Conservation (phyloP, 345 rosid species). For the Eutrema heterophyllum region DNA sequence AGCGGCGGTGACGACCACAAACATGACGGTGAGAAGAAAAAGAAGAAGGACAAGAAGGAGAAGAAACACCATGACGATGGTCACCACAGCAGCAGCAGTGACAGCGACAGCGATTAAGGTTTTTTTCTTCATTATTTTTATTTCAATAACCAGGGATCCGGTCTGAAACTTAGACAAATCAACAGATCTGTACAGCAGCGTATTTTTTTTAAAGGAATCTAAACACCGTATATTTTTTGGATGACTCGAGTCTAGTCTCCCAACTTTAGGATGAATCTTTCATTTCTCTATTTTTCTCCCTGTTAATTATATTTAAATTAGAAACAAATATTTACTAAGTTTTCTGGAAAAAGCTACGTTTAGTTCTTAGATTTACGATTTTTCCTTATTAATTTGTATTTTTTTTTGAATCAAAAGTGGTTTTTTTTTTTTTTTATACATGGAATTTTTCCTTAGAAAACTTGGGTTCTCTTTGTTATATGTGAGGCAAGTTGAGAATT, state of each 20-base stretch:
- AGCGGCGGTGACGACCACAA: constrained; percentile 16
- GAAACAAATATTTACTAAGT: not conserved
- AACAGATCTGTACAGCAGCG: not conserved
- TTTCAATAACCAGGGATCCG: not conserved
- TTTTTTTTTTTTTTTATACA: no score
- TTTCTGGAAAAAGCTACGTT: not conserved
- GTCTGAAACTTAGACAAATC: not conserved
- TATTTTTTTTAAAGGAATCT: not conserved
- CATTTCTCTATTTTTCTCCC: not conserved
- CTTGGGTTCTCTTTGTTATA: not conserved
- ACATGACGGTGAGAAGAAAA: constrained; percentile 32
- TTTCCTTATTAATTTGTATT: not conserved
- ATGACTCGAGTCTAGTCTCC: not conserved
- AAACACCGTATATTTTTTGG: not conserved
- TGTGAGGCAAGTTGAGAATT: not conserved
- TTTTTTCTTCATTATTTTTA: not conserved
- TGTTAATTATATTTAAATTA: not conserved
- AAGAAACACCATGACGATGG: constrained; percentile 39
- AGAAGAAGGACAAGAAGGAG: constrained; percentile 47
- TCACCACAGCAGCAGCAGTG: constrained; percentile 54
- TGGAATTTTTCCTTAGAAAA: not conserved
- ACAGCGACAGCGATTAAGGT: constrained; percentile 64
- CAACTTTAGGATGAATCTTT: not conserved
- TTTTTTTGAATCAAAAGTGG: no score
- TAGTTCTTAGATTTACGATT: not conserved